Evolutionary conservation across 2,329 filamentous ascomycete genomes (phyloP), one percentile per base, ranked within the genome.

Genomic region (Incumbomyces lentus): DNA sequence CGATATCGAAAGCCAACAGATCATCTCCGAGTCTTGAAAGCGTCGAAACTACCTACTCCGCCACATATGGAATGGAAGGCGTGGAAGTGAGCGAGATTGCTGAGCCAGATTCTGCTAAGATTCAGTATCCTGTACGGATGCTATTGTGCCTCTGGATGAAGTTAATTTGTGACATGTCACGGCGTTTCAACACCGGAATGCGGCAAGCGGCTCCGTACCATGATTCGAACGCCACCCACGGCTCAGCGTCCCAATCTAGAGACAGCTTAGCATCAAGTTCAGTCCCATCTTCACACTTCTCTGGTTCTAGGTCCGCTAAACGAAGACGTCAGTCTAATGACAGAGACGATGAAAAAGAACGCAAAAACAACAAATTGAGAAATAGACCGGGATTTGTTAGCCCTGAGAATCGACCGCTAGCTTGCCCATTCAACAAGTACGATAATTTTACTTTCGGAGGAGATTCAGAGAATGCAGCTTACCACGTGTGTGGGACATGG

Each of bases 401-500:
- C 22, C 30, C 31, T 13, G 34, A 44, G 11, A 36, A 48, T 26
- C 46, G 29, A 18, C 39, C 46, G 7, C 33, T 48, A 30, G 46
- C 46, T 13, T 48, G 46, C 26, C 46, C 46, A 12, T 48, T 48
- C 40, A 48, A 48, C 39, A 48, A 48, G 29, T 48, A 35, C 22
- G 46, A 48, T 18, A 48, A 30, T 17, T 22, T 34, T 14, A 34
- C 22, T 13, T 48, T 48, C 26, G 46, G 46, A 10, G 37, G 22
- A 34, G 44, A 46, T 46, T 38, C 31, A 33, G 16, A 6, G 5
- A 38, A 48, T 17, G 16, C 29, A n/a, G 14, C 10, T 16, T 48
- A 48, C 22, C 40, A 43, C 30, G 46, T 40, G 11, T 48, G 39
- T 19, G 30, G 34, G 11, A 48, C 46, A 36, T 48, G 31, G n/a